Evolutionary conservation across 1,284 basidiomycete species (phyloP).

Genomic region (Ceratobasidium sp.): DNA sequence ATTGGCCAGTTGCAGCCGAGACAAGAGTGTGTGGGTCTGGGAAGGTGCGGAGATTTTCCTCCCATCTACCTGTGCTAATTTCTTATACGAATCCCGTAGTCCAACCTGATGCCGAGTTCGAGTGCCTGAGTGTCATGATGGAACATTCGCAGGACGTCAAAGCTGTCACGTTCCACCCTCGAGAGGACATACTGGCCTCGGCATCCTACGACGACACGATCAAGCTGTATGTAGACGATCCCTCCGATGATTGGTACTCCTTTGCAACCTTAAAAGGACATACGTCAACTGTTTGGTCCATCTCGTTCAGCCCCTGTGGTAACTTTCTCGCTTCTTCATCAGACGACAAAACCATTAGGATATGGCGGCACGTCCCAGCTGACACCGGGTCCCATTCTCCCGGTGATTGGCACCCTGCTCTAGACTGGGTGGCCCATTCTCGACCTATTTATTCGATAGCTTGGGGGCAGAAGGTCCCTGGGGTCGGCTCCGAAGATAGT

Average conservation of each 20-base stretch:
- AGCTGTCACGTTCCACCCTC: slow-evolving; percentile 91
- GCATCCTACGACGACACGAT: slow-evolving; percentile 97
- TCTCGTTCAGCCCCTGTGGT: slow-evolving; percentile 81
- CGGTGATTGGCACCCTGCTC: slow-evolving; percentile 54
- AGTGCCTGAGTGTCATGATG: slow-evolving; percentile 95
- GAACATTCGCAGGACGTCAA: slow-evolving; percentile 98
- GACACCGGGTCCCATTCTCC: slow-evolving; percentile 7
- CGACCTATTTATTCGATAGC: slow-evolving; percentile 78
- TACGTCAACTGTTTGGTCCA: slow-evolving; percentile 87
- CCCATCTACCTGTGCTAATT: neutral
- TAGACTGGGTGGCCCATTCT: slow-evolving; percentile 46
- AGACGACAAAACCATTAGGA: slow-evolving; percentile 75
- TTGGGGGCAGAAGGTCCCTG: slow-evolving; percentile 57
- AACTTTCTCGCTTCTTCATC: slow-evolving; percentile 81
- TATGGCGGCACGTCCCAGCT: slow-evolving; percentile 63
- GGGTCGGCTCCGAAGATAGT: slow-evolving; percentile 44
- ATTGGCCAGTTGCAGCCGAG: slow-evolving; percentile 90
- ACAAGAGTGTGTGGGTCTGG: slow-evolving; percentile 99
- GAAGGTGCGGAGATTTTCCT: slow-evolving; percentile 66
- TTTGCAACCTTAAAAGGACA: slow-evolving; percentile 82
- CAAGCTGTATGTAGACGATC: slow-evolving; percentile 92
- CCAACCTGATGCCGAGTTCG: slow-evolving; percentile 90
- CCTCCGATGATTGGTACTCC: slow-evolving; percentile 92
- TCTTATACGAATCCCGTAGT: slow-evolving; percentile 55
- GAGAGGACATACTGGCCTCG: slow-evolving; percentile 95